These are phyloP conservation scores for Harringtonia lauricola DNA, from an alignment of 2,329 filamentous ascomycete species.

Conservation along the genomic window DNA sequence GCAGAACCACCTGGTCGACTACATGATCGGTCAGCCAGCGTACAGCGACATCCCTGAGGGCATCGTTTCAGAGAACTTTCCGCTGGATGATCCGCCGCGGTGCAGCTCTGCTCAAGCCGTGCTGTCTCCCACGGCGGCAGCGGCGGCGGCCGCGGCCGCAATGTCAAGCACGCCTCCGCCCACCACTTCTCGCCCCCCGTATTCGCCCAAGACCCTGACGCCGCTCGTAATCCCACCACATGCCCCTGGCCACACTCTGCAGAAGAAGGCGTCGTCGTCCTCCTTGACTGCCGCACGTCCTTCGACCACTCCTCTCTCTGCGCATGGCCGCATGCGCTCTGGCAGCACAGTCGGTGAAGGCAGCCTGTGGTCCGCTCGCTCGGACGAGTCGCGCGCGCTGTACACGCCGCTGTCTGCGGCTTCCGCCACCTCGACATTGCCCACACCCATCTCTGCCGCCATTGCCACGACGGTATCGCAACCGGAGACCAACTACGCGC, in stretches of 20 bases:
- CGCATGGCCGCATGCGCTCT: slow-evolving; percentile 27
- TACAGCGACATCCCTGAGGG: slow-evolving; percentile 23
- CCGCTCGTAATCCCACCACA: slow-evolving; percentile 45
- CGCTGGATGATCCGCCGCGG: slow-evolving; percentile 13
- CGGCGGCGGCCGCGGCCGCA: neutral
- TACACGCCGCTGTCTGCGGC: slow-evolving; percentile 22
- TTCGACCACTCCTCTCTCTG: slow-evolving; percentile 11
- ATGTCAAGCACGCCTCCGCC: neutral
- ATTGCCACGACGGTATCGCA: neutral
- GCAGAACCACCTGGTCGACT: slow-evolving; percentile 29
- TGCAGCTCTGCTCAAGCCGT: slow-evolving; percentile 13
- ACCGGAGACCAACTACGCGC: slow-evolving; percentile 9
- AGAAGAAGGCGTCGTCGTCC: too few species aligned
- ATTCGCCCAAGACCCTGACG: slow-evolving; percentile 42
- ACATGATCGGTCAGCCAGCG: slow-evolving; percentile 18
- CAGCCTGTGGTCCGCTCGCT: slow-evolving; percentile 26
- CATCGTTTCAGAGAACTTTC: too few species aligned
- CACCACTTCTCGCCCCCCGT: slow-evolving; percentile 21
- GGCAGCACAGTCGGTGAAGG: slow-evolving; percentile 31
- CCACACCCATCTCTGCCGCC: slow-evolving; percentile 33
- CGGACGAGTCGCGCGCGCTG: slow-evolving; percentile 36
- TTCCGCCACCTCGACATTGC: slow-evolving; percentile 27
- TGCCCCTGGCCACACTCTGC: neutral
- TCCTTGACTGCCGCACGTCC: too few species aligned
- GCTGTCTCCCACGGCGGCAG: slow-evolving; percentile 1